Evolutionary conservation across 495 filamentous ascomycete genomes (phyloP), one percentile per base, ranked within the genome.

Genomic region (Xylaria longipes): DNA sequence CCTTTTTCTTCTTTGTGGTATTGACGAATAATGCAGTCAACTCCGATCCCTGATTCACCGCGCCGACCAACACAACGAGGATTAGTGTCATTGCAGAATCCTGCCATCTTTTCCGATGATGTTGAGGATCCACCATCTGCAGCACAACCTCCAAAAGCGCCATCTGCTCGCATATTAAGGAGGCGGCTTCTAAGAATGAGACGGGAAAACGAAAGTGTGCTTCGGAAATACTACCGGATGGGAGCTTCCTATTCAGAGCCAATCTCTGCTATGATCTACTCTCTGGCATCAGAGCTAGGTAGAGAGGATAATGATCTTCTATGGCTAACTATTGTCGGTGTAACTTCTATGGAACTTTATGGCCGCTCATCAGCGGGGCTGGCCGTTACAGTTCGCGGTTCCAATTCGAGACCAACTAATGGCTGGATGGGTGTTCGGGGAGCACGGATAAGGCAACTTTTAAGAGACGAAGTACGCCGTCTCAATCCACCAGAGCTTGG

Each of bases 291-390:
- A 2, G 96, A 98, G 74, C 88, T 98, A 14, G 97, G 95, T 69
- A 91, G 94, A 50, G 96, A 99, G 84, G 95, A 98, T 76, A 98
- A 98, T 75, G 94, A 99, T 75, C 83, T 98, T 37, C 89, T 99
- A 37, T 99, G 96, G 96, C 86, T 97, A 58, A 88, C 94, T 12
- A 97, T 98, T 73, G 92, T 98, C 29, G 96, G 96, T 14, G 93
- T 97, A 46, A 92, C 91, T 29, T 96, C 94, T 43, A 89, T 96
- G 79, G 95, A 97, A 78, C 88, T 98, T 0, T 97, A 95, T 71
- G 95, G 95, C 17, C 92, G 92, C 46, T 93, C 91, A 14, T 92
- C 92, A 72, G 90, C 91, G 7, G 94, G 94, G 31, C 86, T 97
- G 8, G 91, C 91, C 27, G 90, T 94, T n/a, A 87, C 91, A 7